Evolutionary conservation across 768 basidiomycete species (phyloP), one percentile per base, ranked within the genome.

Genomic region (Tephrocybe sp.): DNA sequence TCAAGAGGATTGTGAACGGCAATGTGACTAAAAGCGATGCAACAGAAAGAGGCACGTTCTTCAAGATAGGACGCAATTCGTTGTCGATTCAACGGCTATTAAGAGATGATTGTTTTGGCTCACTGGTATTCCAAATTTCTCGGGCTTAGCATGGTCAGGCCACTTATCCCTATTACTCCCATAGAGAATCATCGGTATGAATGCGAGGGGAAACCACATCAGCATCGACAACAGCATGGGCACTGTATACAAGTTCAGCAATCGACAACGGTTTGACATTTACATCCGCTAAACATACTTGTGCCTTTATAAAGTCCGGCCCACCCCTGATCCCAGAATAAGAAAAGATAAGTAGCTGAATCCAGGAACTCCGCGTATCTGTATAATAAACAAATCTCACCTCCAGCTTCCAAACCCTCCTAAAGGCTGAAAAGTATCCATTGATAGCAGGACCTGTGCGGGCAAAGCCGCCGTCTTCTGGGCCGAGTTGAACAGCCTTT

Each of bases 231-330:
- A 22, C 15, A 50, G 11, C 34, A 34, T 31, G n/a, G 50, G 50
- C 44, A 51, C 50, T 51, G 22, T 15, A 13, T 26, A 34, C 27
- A 15, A 38, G 26, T 13, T 28, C 5, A 47, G 15, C 38, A 41
- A 6, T 12, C 15, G 2, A 28, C 18, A 8, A 15, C 34, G 18
- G 3, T 38, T 9, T 27, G 15, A 46, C 8, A 19, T 27, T 37
- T 16, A 3, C 15, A 9, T 27, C 1, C 15, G 37, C 9, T 2
- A 2, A 24, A 50, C 75, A 35, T 61, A 74, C 78, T 88, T 35
- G 84, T 62, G 48, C 90, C 90, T 65, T 92, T 92, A 73, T 86
- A 90, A 47, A 92, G 65, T 16, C 90, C 90, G 30, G 70, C 62
- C 73, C 73, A 80, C 34, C 89, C 85, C 84, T 69, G 39, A 16